Evolutionary conservation across 2,329 filamentous ascomycete genomes (phyloP), one percentile per base, ranked within the genome.

Genomic region (Penicillium sumatraense): DNA sequence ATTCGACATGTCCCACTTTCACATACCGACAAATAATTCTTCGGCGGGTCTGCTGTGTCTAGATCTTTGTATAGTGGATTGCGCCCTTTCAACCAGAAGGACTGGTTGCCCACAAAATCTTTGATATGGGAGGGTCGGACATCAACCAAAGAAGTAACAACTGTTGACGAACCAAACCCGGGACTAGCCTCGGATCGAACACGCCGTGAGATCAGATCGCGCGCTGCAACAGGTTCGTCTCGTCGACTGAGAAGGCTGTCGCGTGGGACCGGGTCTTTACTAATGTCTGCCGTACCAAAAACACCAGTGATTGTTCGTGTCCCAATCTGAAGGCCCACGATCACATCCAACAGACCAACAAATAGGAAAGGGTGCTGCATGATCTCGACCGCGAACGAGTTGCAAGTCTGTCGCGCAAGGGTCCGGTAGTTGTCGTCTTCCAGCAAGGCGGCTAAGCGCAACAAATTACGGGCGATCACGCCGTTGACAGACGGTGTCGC

Each of bases 351-450:
- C 64, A 98, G 81, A 3, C 89, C 89, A 0, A 90, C 88, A 75
- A 96, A 98, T 2, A 98, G 81, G 81, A 95, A 96, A 0, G 95
- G 92, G 66, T 98, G 92, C 72, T 98, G 92, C 68, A 96, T 81
- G 63, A 96, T 87, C 76, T 99, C 95, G 0, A 90, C 88, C 64
- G 96, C 91, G 63, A 99, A 99, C 0, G 92, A 91, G 56, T 86
- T 86, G 58, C 93, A 86, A 0, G 91, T 95, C 62, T 89, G 84
- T 48, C 84, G 83, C 0, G 91, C 92, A 48, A 87, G 80, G 49
- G 79, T 78, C 0, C 81, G 81, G 67, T 91, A 93, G 2, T 74
- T 72, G 2, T 85, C 77, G 60, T 91, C 86, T 44, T 85, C 83
- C 0, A 96, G 80, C 1, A 96, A 72, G 5, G 83, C 82, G 11